A percentile compares a stretch with the other conserved stretches of the same genome.
Conservation (phyloP, 2,329 filamentous ascomycete genomes). For the Pseudogymnoascus sp. region DNA sequence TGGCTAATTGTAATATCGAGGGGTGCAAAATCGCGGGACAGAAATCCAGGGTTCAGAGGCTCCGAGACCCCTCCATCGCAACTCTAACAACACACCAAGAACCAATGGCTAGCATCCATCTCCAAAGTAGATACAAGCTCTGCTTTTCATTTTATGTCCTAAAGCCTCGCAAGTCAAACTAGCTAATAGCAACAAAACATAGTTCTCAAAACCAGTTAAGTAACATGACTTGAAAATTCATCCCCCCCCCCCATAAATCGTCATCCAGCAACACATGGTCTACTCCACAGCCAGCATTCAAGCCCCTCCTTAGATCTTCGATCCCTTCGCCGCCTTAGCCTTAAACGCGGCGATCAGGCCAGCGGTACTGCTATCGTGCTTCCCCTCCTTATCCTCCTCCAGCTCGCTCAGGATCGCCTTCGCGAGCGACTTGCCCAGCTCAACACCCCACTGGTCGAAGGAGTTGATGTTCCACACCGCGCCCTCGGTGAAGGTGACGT, state of each 20-base stretch:
- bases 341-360: conserved; percentile 91
- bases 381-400: conserved; percentile 62
- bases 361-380: conserved; percentile 81
- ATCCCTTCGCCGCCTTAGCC: conserved; percentile 38
- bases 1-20: not conserved
- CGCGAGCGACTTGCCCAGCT: conserved; percentile 91
- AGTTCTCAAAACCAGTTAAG: not conserved
- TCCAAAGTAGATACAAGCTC: not conserved
- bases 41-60: too few species aligned
- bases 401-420: conserved; percentile 87
- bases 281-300: not conserved
- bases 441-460: conserved; percentile 99
- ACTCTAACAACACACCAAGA: not conserved
- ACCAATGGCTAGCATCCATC: not conserved
- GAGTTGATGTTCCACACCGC: conserved; percentile 99
- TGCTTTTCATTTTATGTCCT: not conserved
- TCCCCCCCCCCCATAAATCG: not conserved
- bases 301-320: not conserved
- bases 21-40: too few species aligned
- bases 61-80: not conserved
- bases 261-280: not conserved
- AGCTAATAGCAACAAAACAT: conserved; percentile 4
- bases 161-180: not conserved
- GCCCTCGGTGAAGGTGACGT: conserved; percentile 95
- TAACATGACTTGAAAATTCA: not conserved